Evolutionary conservation across 2,329 filamentous ascomycete genomes (phyloP).

Genomic region (Chrysoporthe deuterocubensis): DNA sequence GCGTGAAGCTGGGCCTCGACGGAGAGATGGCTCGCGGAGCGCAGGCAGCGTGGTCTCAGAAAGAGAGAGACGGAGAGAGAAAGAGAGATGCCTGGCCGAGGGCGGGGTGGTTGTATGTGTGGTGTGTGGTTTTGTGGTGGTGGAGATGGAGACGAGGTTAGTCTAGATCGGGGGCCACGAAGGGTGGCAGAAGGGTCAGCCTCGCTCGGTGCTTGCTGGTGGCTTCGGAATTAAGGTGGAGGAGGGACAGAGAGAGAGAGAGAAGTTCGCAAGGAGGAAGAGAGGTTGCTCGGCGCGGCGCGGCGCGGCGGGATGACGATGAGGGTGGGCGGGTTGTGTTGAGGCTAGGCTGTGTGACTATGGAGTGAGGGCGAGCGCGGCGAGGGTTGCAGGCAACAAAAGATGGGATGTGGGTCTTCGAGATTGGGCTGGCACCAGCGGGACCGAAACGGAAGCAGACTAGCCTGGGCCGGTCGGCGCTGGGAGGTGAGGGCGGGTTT

Average conservation of each 20-base stretch:
- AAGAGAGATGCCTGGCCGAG: not conserved
- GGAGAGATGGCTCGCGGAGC: slow-evolving; percentile 9
- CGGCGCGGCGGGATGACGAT: slow-evolving; percentile 28
- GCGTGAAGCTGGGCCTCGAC: slow-evolving; percentile 12
- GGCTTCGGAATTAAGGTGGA: slow-evolving; percentile 19
- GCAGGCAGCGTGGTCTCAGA: slow-evolving; percentile 20
- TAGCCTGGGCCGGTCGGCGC: too few species aligned
- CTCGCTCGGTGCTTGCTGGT: slow-evolving; percentile 6
- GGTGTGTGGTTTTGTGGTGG: not conserved
- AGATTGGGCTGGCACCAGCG: too few species aligned
- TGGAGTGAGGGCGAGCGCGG: too few species aligned
- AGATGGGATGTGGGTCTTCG: too few species aligned
- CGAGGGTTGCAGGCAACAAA: too few species aligned
- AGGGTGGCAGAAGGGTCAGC: slow-evolving; percentile 22
- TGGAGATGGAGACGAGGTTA: slow-evolving; percentile 16
- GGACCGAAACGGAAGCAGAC: too few species aligned
- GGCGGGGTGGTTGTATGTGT: too few species aligned
- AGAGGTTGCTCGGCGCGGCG: slow-evolving; percentile 1
- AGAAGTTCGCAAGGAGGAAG: slow-evolving; percentile 1
- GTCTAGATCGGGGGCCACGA: slow-evolving; percentile 18
- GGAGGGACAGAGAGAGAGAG: not conserved
- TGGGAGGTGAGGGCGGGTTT: too few species aligned
- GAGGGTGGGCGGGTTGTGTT: not conserved
- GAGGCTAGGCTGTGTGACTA: too few species aligned
- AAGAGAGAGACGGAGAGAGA: not conserved